Percentiles rank a stretch among this genome's conserved stretches.
phyloP scores from a whole-genome alignment of 2,329 filamentous ascomycete genomes.

The Aspergillus sp. region DNA sequence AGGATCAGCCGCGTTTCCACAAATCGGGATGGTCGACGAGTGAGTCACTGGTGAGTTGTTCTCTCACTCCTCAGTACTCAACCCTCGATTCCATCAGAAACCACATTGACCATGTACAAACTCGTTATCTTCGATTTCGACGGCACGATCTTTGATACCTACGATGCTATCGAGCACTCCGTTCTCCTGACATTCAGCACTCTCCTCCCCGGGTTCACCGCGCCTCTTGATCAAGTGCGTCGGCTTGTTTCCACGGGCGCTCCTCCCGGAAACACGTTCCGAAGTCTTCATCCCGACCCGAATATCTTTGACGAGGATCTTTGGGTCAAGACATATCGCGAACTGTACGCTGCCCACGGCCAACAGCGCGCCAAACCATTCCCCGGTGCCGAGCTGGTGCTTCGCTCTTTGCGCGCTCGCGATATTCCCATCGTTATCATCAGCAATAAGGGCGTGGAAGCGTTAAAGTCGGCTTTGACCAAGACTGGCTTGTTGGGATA shows the following conservation, averaged over 20 bases:
- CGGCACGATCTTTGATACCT: constrained; percentile 18
- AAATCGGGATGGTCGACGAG: background rate
- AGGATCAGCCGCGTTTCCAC: background rate
- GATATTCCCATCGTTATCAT: constrained; percentile 21
- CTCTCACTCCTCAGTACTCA: background rate
- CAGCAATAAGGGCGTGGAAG: constrained; percentile 23
- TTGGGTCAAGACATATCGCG: constrained; percentile 22
- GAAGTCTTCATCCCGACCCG: constrained; percentile 7
- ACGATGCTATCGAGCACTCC: constrained; percentile 13
- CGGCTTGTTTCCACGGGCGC: constrained; percentile 13
- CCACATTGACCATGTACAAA: background rate
- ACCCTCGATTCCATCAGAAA: background rate
- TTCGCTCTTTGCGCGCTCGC: constrained; percentile 10
- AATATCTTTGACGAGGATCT: constrained; percentile 9
- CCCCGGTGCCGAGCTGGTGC: constrained; percentile 14
- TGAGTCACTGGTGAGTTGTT: background rate
- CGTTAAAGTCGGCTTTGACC: constrained; percentile 15
- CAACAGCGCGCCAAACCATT: constrained; percentile 21
- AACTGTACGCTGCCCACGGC: constrained; percentile 20
- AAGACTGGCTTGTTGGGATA: background rate
- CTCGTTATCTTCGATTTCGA: constrained; percentile 20
- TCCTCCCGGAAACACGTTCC: constrained; percentile 8
- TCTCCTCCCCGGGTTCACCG: constrained; percentile 6
- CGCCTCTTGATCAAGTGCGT: constrained; percentile 3
- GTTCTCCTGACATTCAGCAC: constrained; percentile 9